Evolutionary conservation across 306 rosid species (phyloP), one percentile per base, ranked within the genome.

Genomic region (Quercus bicolor): DNA sequence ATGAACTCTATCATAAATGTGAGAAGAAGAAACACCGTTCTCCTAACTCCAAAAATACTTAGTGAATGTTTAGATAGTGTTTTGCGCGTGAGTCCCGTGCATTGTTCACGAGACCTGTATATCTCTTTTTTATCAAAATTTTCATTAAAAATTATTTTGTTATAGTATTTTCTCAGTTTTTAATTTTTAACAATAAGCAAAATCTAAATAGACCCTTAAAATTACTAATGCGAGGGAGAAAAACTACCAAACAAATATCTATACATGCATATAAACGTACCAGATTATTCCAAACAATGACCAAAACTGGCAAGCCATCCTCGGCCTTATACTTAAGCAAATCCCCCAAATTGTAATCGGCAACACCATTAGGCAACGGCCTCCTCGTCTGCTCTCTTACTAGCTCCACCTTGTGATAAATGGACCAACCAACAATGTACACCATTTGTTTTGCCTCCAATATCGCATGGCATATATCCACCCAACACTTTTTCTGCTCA

Each of bases 401-500:
- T 13, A 95, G 88, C 85, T 84, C 87, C 73, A 95, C 91, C 86
- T 91, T 91, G 33, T 95, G 97, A 23, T 20, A 95, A 19, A 95
- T 85, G 11, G 98, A 95, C 97, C 98, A 95, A 16, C 98, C 98
- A 5, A 85, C 93, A 16, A 95, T 85, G 82, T 95, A 95, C 6
- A 95, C 92, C 85, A 92, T n/a, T 79, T 92, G 98, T 75, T 92
- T 98, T 19, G 98, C 98, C 84, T 95, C 98, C 85, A 92, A 73
- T 45, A 95, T 90, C 0, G 98, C 95, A 28, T 91, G 94, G 66
- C 98, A 95, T 2, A 92, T 95, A 73, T 95, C 98, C 87, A 92
- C 98, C 98, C 98, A 95, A 56, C 98, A 95, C 56, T 86, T 88
- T 11, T 83, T 92, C 24, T 91, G 98, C 77, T 83, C 74, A 66